Conservation (phyloP, 2,329 filamentous ascomycete genomes). For the Fusarium transvaalense region DNA sequence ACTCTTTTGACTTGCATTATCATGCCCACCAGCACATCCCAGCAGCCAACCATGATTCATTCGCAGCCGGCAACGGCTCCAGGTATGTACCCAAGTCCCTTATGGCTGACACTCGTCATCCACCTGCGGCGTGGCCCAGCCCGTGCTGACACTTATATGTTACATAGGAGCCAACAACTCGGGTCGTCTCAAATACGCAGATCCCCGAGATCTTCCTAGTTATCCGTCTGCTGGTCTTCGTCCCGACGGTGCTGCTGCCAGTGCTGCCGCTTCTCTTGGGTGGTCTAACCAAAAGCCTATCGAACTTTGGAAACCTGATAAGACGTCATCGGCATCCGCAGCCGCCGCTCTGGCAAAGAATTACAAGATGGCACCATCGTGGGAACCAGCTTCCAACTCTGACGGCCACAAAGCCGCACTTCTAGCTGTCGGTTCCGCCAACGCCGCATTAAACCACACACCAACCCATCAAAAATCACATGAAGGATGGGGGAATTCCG, state of each 20-base stretch:
- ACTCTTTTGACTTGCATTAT: constrained; percentile 26
- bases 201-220: constrained; percentile 78
- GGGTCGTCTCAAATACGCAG: constrained; percentile 75
- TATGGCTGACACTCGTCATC: constrained; percentile 27
- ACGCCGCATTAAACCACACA: constrained; percentile 48
- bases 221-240: constrained; percentile 76
- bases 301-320: constrained; percentile 75
- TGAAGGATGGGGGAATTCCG: constrained; percentile 72
- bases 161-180: constrained; percentile 48
- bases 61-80: constrained; percentile 39
- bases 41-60: constrained; percentile 47
- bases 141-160: constrained; percentile 33
- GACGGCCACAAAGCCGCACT: constrained; percentile 81
- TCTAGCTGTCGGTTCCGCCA: constrained; percentile 65
- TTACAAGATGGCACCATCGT: constrained; percentile 62
- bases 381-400: constrained; percentile 73
- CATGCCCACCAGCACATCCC: constrained; percentile 40
- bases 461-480: constrained; percentile 43
- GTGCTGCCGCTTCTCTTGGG: constrained; percentile 79
- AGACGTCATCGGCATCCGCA: constrained; percentile 63
- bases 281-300: constrained; percentile 76
- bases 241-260: constrained; percentile 71
- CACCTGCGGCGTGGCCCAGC: constrained; percentile 19
- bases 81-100: constrained; percentile 43
- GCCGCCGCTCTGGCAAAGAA: constrained; percentile 59